A percentile compares a stretch with the other conserved stretches of the same genome.
Evolutionary conservation across 805 yeast species (phyloP).

Genomic region (Yamadazyma ubonensis): DNA sequence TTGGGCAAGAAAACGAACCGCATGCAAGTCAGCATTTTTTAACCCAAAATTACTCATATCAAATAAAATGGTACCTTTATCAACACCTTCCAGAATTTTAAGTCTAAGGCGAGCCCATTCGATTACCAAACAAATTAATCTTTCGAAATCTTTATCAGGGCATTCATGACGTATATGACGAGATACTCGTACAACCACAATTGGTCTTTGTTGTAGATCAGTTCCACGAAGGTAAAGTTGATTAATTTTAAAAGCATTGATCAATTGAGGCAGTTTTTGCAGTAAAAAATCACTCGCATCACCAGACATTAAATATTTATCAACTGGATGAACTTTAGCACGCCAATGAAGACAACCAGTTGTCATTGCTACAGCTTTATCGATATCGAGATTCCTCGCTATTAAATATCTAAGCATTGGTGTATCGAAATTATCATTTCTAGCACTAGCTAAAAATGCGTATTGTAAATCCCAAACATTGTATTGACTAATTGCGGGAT

Average conservation of each 20-base stretch:
- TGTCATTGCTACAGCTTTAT: constrained; percentile 65
- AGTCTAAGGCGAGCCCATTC: constrained; percentile 74
- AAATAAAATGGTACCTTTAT: constrained; percentile 63
- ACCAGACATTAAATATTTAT: constrained; percentile 59
- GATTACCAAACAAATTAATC: constrained; percentile 67
- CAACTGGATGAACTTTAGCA: constrained; percentile 54
- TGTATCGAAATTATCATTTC: constrained; percentile 81
- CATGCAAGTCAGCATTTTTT: constrained; percentile 85
- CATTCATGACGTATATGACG: constrained; percentile 53
- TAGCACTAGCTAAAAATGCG: constrained; percentile 19
- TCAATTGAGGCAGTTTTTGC: constrained; percentile 38
- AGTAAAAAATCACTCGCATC: constrained; percentile 56
- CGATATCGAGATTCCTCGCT: constrained; percentile 81
- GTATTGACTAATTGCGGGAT: constrained; percentile 3
- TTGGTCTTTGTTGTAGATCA: constrained; percentile 71
- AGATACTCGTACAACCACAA: constrained; percentile 74
- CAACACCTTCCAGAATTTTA: constrained; percentile 57
- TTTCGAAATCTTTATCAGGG: constrained; percentile 64
- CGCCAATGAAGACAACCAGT: constrained; percentile 75
- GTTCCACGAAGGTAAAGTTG: constrained; percentile 72
- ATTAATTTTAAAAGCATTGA: constrained; percentile 54
- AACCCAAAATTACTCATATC: constrained; percentile 81
- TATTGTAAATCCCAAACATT: constrained; percentile 8
- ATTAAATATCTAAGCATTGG: constrained; percentile 67
- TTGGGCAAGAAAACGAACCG: constrained; percentile 79